A percentile compares a stretch with the other conserved stretches of the same genome.
phyloP scores from a whole-genome alignment of 371 early-diverging fungal genomes.

The Rhizomucor pusillus region DNA sequence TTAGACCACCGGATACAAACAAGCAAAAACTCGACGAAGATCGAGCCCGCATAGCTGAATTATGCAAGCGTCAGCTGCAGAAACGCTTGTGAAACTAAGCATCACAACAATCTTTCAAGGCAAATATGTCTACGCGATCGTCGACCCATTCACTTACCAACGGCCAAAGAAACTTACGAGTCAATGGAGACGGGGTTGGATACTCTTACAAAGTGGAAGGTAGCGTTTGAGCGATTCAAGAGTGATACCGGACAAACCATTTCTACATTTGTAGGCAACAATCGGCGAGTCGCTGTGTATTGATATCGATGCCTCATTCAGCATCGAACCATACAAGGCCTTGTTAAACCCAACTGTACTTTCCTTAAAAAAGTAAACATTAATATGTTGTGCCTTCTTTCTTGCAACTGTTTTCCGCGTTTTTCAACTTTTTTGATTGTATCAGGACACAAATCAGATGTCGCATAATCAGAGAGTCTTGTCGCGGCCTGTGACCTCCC shows the following conservation, averaged over 20 bases:
- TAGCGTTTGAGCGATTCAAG: neutral
- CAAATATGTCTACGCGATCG: neutral
- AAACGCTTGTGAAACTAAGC: neutral
- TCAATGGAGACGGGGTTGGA: neutral
- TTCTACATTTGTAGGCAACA: neutral
- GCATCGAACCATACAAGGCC: neutral
- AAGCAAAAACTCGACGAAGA: no score
- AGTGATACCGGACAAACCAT: neutral
- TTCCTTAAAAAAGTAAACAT: neutral
- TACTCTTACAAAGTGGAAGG: neutral
- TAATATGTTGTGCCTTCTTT: no score
- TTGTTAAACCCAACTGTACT: neutral
- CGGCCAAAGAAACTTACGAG: neutral
- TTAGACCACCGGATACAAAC: no score
- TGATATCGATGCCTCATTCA: neutral
- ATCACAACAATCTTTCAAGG: neutral
- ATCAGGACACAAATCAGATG: no score
- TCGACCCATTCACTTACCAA: neutral
- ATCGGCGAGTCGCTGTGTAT: neutral
- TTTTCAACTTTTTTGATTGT: no score
- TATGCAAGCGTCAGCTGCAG: constrained; percentile 1
- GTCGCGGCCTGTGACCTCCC: no score
- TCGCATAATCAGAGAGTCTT: no score
- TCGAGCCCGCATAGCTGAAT: neutral
- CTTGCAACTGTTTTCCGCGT: no score